Evolutionary conservation across 352 stramenopile species (phyloP).

Genomic region (Phytophthora capsici): DNA sequence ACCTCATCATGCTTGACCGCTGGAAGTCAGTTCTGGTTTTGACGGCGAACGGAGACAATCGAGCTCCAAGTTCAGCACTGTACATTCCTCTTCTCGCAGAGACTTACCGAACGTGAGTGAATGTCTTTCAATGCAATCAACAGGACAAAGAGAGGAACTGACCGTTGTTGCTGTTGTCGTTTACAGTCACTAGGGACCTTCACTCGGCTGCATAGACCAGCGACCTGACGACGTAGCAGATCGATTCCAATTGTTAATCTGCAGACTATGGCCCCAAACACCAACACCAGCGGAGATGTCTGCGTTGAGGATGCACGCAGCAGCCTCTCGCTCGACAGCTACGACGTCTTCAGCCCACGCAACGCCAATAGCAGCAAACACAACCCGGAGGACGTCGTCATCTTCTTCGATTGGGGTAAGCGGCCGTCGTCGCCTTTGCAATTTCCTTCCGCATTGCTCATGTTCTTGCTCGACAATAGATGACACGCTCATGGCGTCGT

Average conservation of each 20-base stretch:
- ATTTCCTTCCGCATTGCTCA: constrained; percentile 7
- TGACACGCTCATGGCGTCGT: constrained; percentile 85
- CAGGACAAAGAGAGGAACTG: too few species aligned
- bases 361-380: constrained; percentile 42
- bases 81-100: constrained; percentile 3
- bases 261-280: constrained; percentile 66
- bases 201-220: constrained; percentile 25
- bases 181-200: constrained; percentile 33
- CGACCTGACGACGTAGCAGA: constrained; percentile 23
- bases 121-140: too few species aligned
- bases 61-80: not conserved
- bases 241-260: constrained; percentile 4
- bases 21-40: constrained; percentile 76
- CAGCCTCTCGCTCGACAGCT: constrained; percentile 62
- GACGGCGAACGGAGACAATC: constrained; percentile 28
- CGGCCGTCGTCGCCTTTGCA: constrained; percentile 1
- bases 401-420: constrained; percentile 90
- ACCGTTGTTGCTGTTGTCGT: constrained; percentile 4
- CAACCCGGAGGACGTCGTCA: constrained; percentile 64
- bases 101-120: constrained; percentile 31
- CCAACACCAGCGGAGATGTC: constrained; percentile 54
- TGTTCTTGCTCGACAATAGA: constrained; percentile 46
- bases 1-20: constrained; percentile 6
- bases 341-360: constrained; percentile 49
- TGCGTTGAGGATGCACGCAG: constrained; percentile 67